phyloP scores from a whole-genome alignment of 352 stramenopile species.

The Thraustochytrium sp. region DNA sequence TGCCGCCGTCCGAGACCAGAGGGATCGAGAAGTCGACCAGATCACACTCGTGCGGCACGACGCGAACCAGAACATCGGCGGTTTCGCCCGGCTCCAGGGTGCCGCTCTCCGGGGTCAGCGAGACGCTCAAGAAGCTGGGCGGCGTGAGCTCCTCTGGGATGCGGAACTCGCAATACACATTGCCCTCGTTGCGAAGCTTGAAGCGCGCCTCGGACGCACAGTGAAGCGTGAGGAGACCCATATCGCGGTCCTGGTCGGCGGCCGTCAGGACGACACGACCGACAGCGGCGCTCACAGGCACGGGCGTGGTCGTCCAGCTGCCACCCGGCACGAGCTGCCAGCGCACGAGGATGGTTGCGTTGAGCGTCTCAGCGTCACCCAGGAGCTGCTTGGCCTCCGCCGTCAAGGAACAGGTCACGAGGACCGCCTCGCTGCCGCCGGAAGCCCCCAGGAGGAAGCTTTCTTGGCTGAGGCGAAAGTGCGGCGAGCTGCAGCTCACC shows the following conservation, averaged over 20 bases:
- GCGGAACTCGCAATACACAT: background rate
- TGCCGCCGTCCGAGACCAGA: background rate
- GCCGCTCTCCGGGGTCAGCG: background rate
- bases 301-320: background rate
- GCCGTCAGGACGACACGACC: background rate
- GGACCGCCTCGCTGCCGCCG: background rate
- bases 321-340: background rate
- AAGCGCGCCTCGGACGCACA: background rate
- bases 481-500: background rate
- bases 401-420: background rate
- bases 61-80: background rate
- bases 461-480: background rate
- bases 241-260: background rate
- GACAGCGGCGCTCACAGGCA: background rate
- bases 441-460: background rate
- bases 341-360: background rate
- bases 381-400: background rate
- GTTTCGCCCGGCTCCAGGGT: background rate
- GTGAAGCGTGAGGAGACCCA: background rate
- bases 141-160: background rate
- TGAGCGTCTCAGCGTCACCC: background rate
- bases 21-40: background rate
- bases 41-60: background rate
- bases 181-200: background rate
- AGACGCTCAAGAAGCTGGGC: background rate